Evolutionary conservation across 208 protist genomes (phyloP).

Genomic region (Novymonas esmeraldas): DNA sequence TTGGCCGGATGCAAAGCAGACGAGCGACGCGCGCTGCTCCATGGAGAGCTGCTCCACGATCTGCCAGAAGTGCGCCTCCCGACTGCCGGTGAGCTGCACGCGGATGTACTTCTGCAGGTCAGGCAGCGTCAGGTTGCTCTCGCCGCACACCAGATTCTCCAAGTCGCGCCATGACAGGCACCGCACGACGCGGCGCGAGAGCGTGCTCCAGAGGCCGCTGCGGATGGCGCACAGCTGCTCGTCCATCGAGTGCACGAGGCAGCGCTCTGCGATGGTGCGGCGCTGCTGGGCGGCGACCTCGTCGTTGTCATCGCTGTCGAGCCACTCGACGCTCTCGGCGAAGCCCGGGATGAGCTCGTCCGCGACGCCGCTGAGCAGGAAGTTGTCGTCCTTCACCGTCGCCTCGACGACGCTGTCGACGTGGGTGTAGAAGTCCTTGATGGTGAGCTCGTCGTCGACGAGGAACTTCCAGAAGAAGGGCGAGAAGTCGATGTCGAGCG

Average conservation of each 20-base stretch:
- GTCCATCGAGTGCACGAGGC: conserved; percentile 89
- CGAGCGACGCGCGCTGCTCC: conserved; percentile 78
- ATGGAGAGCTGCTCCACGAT: conserved; percentile 82
- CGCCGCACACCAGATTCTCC: conserved; percentile 82
- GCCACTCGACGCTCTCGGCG: conserved; percentile 44
- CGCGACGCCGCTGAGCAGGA: conserved; percentile 76
- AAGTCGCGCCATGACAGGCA: conserved; percentile 88
- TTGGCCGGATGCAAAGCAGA: conserved; percentile 91
- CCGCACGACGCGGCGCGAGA: conserved; percentile 84
- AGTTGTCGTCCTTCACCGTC: conserved; percentile 79
- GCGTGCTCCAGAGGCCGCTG: conserved; percentile 72
- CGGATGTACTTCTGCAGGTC: conserved; percentile 75
- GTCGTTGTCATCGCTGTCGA: conserved; percentile 40
- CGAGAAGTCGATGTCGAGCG: conserved; percentile 88
- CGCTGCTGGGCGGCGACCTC: conserved; percentile 34
- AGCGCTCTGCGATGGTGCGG: conserved; percentile 75
- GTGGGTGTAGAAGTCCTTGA: conserved; percentile 89
- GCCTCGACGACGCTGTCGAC: conserved; percentile 87
- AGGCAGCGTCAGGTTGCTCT: conserved; percentile 63
- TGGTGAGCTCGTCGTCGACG: conserved; percentile 80
- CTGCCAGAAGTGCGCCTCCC: conserved; percentile 83
- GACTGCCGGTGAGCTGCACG: conserved; percentile 44
- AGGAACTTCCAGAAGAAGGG: conserved; percentile 93
- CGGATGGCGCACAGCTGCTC: conserved; percentile 84
- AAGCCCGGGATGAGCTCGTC: conserved; percentile 88